Evolutionary conservation across 371 early-diverging fungal species (phyloP), one percentile per base, ranked within the genome.

Genomic region (Chytridium lagenaria): DNA sequence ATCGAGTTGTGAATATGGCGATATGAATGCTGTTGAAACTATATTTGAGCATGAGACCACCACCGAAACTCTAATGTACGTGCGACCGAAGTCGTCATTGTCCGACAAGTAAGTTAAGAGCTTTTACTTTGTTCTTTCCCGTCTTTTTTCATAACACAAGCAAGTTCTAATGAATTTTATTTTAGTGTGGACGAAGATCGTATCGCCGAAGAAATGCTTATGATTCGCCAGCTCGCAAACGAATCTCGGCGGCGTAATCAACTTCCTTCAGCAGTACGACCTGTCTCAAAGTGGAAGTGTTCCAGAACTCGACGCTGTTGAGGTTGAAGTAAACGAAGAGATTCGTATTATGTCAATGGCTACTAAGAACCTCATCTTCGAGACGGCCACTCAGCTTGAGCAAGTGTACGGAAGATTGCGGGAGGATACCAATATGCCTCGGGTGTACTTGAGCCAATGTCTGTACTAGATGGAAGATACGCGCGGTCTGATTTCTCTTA

Each of bases 321-420:
- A 52, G 5, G 26, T 52, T 5, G 55, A 52, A 23, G 26, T 52
- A 5, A 23, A 26, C 26, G 55, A 52, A 26, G 55, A 52, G 26
- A 52, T 52, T n/a, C 55, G 55, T 5, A 26, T 52, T 7, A 52
- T 52, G 55, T 23, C 7, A 5, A 52, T 52, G 55, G 55, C 55
- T 15, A 52, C 55, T 15, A 10, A 26, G 12, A 52, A 52, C 23
- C n/a, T 26, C 5, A 52, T 52, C 23, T 5, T 52, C n/a, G 55
- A 52, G 23, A 52, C 55, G 5, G 55, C 55, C 16, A 15, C 55
- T 52, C 55, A 52, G 5, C 26, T 52, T 5, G 55, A 52, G 5
- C 55, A 26, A 5, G 55, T 52, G 55, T 52, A 52, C 55, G 26
- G 55, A 52, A 10, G 44, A 44, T 44, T 19, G 44, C 7, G 44